Percentiles rank a stretch among this genome's conserved stretches.
Evolutionary conservation across 495 filamentous ascomycete species (phyloP).

Genomic region (Oleoguttula mirabilis): DNA sequence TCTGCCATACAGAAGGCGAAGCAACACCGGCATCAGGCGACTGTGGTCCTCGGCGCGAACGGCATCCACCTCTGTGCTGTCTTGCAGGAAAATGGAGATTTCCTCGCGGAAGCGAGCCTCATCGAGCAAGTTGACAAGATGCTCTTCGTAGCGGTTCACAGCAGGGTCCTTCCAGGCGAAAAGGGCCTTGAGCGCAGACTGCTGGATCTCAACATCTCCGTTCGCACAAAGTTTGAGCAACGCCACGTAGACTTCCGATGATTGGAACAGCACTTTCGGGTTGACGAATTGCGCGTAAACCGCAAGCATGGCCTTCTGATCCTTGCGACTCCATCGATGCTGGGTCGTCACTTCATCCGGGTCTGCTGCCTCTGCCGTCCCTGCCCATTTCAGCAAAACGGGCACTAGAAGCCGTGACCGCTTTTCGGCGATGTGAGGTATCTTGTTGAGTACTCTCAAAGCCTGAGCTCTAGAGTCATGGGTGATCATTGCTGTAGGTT

Average conservation of each 20-base stretch:
- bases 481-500: constrained; percentile 29
- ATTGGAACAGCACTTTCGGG: constrained; percentile 67
- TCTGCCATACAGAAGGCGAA: constrained; percentile 80
- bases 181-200: constrained; percentile 68
- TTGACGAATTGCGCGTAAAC: constrained; percentile 81
- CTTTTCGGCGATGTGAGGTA: constrained; percentile 72
- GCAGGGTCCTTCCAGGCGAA: constrained; percentile 74
- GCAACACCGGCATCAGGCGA: constrained; percentile 68
- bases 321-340: constrained; percentile 48
- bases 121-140: constrained; percentile 77
- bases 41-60: constrained; percentile 60
- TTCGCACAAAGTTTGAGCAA: constrained; percentile 65
- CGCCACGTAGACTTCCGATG: constrained; percentile 60
- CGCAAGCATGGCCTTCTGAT: constrained; percentile 67
- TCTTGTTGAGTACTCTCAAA: constrained; percentile 59
- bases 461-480: constrained; percentile 49
- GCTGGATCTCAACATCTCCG: constrained; percentile 82
- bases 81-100: constrained; percentile 69
- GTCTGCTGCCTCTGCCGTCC: constrained; percentile 5
- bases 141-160: constrained; percentile 70
- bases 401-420: constrained; percentile 73
- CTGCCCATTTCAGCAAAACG: constrained; percentile 66
- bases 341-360: constrained; percentile 28
- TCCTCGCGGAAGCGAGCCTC: constrained; percentile 87
- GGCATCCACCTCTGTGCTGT: constrained; percentile 49